Evolutionary conservation across 345 rosid species (phyloP).

Genomic region (Linum trigynum): DNA sequence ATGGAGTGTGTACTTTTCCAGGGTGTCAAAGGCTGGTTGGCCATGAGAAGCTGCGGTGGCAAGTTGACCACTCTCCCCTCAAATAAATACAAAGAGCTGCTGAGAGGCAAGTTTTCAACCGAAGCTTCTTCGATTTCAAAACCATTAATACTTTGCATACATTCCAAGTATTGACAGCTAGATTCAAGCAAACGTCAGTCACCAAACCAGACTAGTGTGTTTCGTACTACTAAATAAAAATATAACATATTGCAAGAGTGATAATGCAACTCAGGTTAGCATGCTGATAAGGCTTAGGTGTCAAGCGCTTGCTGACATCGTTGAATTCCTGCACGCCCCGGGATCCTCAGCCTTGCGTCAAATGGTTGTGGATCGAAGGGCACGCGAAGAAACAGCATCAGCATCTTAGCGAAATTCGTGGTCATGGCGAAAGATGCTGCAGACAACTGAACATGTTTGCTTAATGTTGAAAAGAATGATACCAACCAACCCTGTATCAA

Average conservation of each 20-base stretch:
- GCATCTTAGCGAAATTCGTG: too few relatives aligned
- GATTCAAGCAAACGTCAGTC: not conserved
- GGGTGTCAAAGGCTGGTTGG: not conserved
- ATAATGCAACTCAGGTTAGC: too few relatives aligned
- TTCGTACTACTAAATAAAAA: too few relatives aligned
- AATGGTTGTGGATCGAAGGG: too few relatives aligned
- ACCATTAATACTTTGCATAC: not conserved
- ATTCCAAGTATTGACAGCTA: not conserved
- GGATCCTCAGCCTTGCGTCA: too few relatives aligned
- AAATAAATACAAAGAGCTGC: not conserved
- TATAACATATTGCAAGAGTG: too few relatives aligned
- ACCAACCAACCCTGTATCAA: not conserved
- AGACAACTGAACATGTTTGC: not conserved
- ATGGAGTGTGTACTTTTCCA: not conserved
- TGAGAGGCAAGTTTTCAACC: not conserved
- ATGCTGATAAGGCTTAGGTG: too few relatives aligned
- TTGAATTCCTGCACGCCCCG: too few relatives aligned
- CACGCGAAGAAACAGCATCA: too few relatives aligned
- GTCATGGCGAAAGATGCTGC: too few relatives aligned
- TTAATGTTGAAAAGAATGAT: not conserved
- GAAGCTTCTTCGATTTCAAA: not conserved
- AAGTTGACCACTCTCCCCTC: too few relatives aligned
- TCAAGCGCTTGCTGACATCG: too few relatives aligned
- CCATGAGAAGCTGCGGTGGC: not conserved
- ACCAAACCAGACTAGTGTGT: not conserved